These are phyloP conservation scores for Boletus vinaceobasis DNA, from an alignment of 768 basidiomycete genomes.

Conservation along the genomic window DNA sequence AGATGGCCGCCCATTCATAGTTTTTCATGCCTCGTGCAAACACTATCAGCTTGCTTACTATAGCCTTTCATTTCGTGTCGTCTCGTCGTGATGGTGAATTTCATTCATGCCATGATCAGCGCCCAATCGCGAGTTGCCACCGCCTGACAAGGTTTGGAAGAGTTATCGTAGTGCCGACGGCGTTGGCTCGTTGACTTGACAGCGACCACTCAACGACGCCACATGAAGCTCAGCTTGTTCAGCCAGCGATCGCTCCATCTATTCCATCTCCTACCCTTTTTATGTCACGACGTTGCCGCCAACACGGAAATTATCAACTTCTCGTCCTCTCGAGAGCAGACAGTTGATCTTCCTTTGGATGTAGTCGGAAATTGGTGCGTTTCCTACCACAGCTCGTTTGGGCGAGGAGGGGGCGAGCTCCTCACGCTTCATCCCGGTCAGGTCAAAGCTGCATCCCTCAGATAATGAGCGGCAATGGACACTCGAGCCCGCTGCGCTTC, in stretches of 20 bases:
- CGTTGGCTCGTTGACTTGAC: constrained; percentile 16
- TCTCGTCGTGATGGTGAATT: constrained; percentile 15
- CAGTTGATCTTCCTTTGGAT: constrained; percentile 15
- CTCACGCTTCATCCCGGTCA: constrained; percentile 17
- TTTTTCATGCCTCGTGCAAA: constrained; percentile 13
- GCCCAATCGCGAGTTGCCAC: neutral
- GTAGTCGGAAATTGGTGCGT: constrained; percentile 31
- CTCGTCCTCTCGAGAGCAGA: constrained; percentile 26
- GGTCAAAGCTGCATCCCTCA: constrained; percentile 38
- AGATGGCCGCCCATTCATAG: constrained; percentile 24
- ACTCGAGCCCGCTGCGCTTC: constrained; percentile 41
- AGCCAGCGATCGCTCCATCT: constrained; percentile 13
- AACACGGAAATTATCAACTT: constrained; percentile 72
- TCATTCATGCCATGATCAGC: constrained; percentile 14
- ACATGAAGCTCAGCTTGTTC: constrained; percentile 16
- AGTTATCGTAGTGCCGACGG: neutral
- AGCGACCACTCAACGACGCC: constrained; percentile 7
- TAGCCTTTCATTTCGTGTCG: constrained; percentile 10
- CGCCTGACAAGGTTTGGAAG: neutral
- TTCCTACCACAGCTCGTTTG: constrained; percentile 14
- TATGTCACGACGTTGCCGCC: constrained; percentile 34
- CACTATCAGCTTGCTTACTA: neutral
- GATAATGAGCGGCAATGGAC: constrained; percentile 36
- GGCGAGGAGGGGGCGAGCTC: neutral
- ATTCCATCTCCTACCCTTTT: constrained; percentile 11